Evolutionary conservation across 1,284 basidiomycete species (phyloP), one percentile per base, ranked within the genome.

Genomic region (Pholiota adiposa): DNA sequence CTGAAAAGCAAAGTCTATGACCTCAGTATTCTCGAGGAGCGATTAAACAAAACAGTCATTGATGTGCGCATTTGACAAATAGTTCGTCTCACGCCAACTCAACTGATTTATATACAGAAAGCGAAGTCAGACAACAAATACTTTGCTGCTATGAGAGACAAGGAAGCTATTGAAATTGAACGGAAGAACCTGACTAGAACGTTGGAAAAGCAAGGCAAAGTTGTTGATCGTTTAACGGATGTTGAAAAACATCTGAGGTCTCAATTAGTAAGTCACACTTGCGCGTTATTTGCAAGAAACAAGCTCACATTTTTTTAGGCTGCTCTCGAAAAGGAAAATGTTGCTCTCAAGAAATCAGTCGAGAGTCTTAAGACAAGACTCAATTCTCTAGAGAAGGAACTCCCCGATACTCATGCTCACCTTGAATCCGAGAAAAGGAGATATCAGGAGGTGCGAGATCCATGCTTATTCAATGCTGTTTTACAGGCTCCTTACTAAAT

Each of bases 81-180:
- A 23, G 40, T 33, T 2, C 19, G 23, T 41, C n/a, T 27, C 16
- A 5, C 48, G 51, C 18, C 16, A 36, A 38, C 41, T 56, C n/a
- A 64, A 33, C 53, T 44, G 4, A 59, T 16, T 33, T 52, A 8
- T 58, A 52, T 59, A 87, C 63, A 79, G 79, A 77, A 77, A 89
- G 92, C 94, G 12, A 98, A 97, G 76, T 89, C 93, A 19, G 96
- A 98, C 69, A 97, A 96, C 80, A 97, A 96, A 76, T 98, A 89
- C 75, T 98, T 90, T 72, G 86, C 92, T 25, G 89, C 91, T 4
- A 94, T 97, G 90, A 88, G 94, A 33, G 88, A 91, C 59, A 96
- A 94, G 72, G 96, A 98, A 63, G 88, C 90, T 2, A 75, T 90
- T 4, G 92, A 94, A 36, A 81, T 79, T 1, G 94, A 97, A 72